These are phyloP conservation scores for Calonectria leucothoes DNA, from an alignment of 2,329 filamentous ascomycete genomes.

Conservation along the genomic window DNA sequence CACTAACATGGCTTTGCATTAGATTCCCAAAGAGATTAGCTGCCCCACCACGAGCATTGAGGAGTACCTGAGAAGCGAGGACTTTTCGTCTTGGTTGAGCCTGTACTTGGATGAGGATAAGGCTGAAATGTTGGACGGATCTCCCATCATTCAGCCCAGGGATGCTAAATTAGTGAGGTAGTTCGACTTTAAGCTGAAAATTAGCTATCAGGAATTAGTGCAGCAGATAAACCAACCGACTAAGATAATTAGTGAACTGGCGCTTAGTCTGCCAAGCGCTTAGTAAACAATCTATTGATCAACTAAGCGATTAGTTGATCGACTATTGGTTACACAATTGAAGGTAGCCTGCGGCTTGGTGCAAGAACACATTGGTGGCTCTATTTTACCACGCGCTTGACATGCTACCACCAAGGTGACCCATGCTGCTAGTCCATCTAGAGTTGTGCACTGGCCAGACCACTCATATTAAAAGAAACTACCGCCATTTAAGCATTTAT, in stretches of 20 bases:
- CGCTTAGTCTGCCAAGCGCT: too few species aligned
- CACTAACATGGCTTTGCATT: background rate
- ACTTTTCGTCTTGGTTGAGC: background rate
- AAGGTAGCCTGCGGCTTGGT: background rate
- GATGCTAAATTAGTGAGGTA: too few species aligned
- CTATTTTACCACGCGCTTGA: background rate
- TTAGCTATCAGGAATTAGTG: too few species aligned
- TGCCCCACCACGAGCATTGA: background rate
- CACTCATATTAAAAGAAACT: background rate
- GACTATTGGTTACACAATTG: too few species aligned
- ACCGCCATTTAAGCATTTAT: background rate
- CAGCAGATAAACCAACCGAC: too few species aligned
- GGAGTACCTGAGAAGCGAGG: background rate
- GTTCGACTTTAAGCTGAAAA: too few species aligned
- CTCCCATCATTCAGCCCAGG: background rate
- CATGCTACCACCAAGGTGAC: too few species aligned
- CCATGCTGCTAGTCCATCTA: background rate
- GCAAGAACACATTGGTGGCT: background rate
- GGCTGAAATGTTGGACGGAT: background rate
- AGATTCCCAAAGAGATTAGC: background rate
- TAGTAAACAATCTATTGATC: too few species aligned
- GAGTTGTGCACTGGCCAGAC: too few species aligned
- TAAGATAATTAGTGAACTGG: too few species aligned
- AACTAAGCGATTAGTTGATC: too few species aligned
- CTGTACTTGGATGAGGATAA: background rate